Evolutionary conservation across 2,329 filamentous ascomycete genomes (phyloP).

Genomic region (Fusarium equiseti): DNA sequence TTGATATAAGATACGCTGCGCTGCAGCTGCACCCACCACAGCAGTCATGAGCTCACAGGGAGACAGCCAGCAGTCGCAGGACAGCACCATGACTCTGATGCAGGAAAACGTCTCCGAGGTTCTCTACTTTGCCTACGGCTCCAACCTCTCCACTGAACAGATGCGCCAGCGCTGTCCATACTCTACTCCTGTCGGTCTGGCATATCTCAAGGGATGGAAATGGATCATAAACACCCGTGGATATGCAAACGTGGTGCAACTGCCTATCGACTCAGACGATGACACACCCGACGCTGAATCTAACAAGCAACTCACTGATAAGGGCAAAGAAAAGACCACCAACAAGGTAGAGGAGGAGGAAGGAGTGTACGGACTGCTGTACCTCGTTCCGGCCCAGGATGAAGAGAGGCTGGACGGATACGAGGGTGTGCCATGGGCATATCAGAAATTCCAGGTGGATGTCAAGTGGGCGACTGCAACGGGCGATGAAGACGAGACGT

Average conservation of each 20-base stretch:
- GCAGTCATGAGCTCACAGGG: conserved; percentile 48
- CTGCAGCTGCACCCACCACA: neutral
- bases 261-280: conserved; percentile 25
- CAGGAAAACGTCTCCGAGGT: conserved; percentile 53
- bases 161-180: conserved; percentile 73
- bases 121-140: conserved; percentile 78
- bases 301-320: conserved; percentile 1
- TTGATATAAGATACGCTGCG: conserved; percentile 4
- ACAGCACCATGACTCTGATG: conserved; percentile 53
- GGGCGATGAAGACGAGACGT: conserved; percentile 40
- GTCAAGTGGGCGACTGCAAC: conserved; percentile 46
- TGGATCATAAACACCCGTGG: conserved; percentile 77
- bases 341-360: conserved; percentile 29
- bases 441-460: conserved; percentile 63
- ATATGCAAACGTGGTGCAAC: conserved; percentile 74
- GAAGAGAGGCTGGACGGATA: conserved; percentile 65
- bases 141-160: conserved; percentile 74
- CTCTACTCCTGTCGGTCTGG: conserved; percentile 68
- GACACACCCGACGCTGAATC: conserved; percentile 15
- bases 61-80: conserved; percentile 53
- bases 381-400: conserved; percentile 63
- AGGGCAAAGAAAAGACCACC: conserved; percentile 18
- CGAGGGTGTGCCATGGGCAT: conserved; percentile 74
- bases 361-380: conserved; percentile 70
- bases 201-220: conserved; percentile 65